These are phyloP conservation scores for Sclerotinia trifoliorum DNA, from an alignment of 2,329 filamentous ascomycete species.

Conservation along the genomic window DNA sequence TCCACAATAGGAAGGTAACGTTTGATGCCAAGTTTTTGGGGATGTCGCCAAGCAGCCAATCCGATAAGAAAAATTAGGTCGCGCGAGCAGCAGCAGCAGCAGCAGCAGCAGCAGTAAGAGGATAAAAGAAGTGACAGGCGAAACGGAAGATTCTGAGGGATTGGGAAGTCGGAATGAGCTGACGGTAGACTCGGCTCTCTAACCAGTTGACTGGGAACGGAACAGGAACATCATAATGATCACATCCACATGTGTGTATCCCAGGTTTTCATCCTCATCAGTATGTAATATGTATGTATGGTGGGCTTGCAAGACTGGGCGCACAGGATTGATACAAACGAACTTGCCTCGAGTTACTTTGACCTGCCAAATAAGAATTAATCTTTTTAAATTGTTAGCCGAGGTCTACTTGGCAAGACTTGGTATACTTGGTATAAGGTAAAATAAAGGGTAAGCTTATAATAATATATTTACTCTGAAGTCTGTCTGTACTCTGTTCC, in stretches of 20 bases:
- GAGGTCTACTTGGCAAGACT: conserved; percentile 1
- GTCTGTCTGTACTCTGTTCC: too few relatives aligned
- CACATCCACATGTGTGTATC: background rate
- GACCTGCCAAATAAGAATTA: conserved; percentile 5
- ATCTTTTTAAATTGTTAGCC: background rate
- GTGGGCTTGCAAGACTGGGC: background rate
- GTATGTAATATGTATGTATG: background rate
- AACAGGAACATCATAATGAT: background rate
- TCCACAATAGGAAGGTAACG: conserved; percentile 19
- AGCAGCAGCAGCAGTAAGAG: background rate
- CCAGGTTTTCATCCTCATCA: background rate
- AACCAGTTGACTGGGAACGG: conserved; percentile 6
- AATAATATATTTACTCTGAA: background rate
- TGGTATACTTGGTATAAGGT: background rate
- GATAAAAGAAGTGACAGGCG: background rate
- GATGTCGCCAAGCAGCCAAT: background rate
- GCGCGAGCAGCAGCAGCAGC: background rate
- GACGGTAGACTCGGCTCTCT: conserved; percentile 5
- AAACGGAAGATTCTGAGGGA: background rate
- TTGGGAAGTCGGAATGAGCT: background rate
- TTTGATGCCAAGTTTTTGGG: background rate
- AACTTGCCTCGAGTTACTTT: background rate
- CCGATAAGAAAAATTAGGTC: conserved; percentile 9
- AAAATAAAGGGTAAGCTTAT: background rate
- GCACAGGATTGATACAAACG: background rate